Conservation (phyloP, 768 basidiomycete genomes). For the Mycena vitilis region DNA sequence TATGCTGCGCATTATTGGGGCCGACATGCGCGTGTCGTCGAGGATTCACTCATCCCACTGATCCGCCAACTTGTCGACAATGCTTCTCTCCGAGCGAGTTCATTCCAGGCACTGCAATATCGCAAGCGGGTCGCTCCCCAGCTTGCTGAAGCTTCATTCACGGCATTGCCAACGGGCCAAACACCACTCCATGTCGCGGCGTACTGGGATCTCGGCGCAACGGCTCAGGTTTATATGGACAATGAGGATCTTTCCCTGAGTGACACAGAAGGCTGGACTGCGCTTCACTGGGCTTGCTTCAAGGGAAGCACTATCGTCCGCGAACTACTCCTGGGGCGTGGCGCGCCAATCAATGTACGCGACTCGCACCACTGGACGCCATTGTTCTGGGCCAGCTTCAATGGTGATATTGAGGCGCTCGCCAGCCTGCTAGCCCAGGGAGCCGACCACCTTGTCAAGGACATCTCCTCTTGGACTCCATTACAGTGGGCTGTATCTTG, state of each 20-base stretch:
- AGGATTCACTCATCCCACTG: constrained; percentile 8
- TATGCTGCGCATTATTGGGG: constrained; percentile 31
- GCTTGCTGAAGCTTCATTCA: constrained; percentile 28
- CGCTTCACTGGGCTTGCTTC: constrained; percentile 34
- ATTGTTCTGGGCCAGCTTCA: constrained; percentile 30
- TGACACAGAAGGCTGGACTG: constrained; percentile 28
- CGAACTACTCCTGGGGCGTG: constrained; percentile 22
- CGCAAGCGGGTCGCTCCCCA: constrained; percentile 17
- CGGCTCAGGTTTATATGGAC: constrained; percentile 22
- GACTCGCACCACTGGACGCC: constrained; percentile 29
- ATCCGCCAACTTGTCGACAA: constrained; percentile 20
- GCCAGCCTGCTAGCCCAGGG: constrained; percentile 14
- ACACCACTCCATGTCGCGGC: constrained; percentile 25
- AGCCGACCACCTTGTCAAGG: constrained; percentile 29
- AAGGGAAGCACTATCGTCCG: constrained; percentile 17
- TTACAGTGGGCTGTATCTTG: constrained; percentile 32
- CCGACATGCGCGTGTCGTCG: constrained; percentile 23
- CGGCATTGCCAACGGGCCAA: constrained; percentile 24
- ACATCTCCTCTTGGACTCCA: constrained; percentile 29
- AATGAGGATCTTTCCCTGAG: neutral
- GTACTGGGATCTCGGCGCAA: constrained; percentile 28
- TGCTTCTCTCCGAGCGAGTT: constrained; percentile 14
- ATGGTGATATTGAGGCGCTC: constrained; percentile 23
- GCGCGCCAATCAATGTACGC: constrained; percentile 21
- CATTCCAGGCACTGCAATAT: constrained; percentile 31